Evolutionary conservation across 2,329 filamentous ascomycete genomes (phyloP).

Genomic region (Diaporthe helianthi): DNA sequence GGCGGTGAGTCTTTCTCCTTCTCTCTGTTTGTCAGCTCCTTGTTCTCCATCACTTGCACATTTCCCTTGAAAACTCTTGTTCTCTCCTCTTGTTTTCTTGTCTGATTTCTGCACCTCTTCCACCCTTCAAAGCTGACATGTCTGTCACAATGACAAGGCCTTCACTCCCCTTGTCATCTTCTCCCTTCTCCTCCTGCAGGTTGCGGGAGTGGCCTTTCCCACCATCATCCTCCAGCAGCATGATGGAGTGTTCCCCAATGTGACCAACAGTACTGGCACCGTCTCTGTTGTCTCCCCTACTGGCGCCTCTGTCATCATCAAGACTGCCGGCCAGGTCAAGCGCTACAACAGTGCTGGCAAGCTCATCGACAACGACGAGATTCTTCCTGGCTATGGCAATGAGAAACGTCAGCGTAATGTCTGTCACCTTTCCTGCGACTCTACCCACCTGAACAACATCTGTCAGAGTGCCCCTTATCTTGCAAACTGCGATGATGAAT

Average conservation of each 20-base stretch:
- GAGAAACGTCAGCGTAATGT: not conserved
- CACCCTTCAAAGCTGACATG: not conserved
- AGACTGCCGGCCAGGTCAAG: not conserved
- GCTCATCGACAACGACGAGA: not conserved
- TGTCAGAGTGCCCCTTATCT: not conserved
- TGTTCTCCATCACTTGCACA: no score
- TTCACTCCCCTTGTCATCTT: not conserved
- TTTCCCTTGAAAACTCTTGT: not conserved
- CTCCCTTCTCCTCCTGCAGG: constrained; percentile 13
- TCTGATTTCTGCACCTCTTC: not conserved
- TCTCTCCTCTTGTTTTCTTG: no score
- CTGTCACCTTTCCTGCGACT: not conserved
- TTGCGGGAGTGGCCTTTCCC: not conserved
- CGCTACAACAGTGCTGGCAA: not conserved
- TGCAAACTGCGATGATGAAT: not conserved
- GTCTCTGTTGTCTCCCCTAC: not conserved
- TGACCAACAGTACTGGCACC: not conserved
- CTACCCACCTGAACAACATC: not conserved
- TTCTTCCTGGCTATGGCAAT: constrained; percentile 14
- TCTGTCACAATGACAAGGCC: not conserved
- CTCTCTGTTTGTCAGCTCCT: not conserved
- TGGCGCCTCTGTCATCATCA: not conserved
- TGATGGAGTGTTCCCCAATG: constrained; percentile 15
- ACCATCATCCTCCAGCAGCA: constrained; percentile 5
- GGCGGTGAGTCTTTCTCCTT: not conserved